Evolutionary conservation across 2,329 filamentous ascomycete genomes (phyloP).

Genomic region (Furcasterigmium sp.): DNA sequence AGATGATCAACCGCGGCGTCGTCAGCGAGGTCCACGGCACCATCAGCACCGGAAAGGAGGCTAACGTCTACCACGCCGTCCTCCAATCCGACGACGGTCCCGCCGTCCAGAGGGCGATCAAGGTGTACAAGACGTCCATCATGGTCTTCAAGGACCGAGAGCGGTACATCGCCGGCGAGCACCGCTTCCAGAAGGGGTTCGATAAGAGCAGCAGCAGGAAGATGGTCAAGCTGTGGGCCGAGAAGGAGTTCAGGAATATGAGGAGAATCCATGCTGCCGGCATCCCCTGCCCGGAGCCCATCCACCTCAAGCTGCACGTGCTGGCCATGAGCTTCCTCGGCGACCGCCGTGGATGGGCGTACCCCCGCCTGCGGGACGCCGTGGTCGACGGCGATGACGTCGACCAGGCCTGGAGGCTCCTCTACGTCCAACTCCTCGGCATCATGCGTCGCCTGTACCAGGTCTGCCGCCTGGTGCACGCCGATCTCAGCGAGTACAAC

Average conservation of each 20-base stretch:
- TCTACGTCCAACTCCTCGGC: constrained; percentile 80
- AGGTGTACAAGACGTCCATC: constrained; percentile 98
- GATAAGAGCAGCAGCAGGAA: constrained; percentile 93
- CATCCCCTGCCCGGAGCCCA: constrained; percentile 85
- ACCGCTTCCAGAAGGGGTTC: constrained; percentile 83
- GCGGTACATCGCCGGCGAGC: constrained; percentile 91
- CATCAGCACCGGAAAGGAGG: constrained; percentile 94
- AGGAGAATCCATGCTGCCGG: constrained; percentile 76
- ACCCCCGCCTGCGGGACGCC: constrained; percentile 85
- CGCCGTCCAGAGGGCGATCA: constrained; percentile 77
- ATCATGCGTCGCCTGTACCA: constrained; percentile 95
- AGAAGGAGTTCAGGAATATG: constrained; percentile 96
- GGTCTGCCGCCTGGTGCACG: constrained; percentile 85
- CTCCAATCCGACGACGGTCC: constrained; percentile 51
- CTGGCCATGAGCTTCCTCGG: constrained; percentile 93
- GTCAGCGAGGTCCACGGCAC: constrained; percentile 92
- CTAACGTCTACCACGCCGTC: constrained; percentile 93
- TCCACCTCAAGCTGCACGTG: constrained; percentile 88
- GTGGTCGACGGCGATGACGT: constrained; percentile 62
- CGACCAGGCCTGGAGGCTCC: constrained; percentile 65
- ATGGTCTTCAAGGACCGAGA: constrained; percentile 97
- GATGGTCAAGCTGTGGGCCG: constrained; percentile 98
- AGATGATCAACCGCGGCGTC: constrained; percentile 90
- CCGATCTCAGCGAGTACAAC: constrained; percentile 97
- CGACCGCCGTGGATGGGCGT: constrained; percentile 79